Base-by-base conservation (phyloP, 2,329 filamentous ascomycete genomes). In the Hymenoscyphus scutula region DNA sequence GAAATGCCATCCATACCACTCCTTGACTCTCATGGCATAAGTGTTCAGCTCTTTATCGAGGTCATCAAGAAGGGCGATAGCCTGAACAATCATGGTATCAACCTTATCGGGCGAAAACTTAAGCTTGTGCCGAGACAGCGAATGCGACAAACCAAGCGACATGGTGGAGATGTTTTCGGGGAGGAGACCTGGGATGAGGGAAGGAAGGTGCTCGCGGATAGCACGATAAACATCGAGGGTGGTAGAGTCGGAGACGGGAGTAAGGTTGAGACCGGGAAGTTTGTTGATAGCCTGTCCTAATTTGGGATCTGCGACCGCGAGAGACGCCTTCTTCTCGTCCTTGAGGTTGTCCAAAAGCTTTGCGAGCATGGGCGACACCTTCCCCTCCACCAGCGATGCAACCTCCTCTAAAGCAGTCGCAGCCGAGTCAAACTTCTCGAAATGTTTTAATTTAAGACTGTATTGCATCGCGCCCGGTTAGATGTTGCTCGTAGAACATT, bases 1-100 rank as follows among this genome's bases (percentile, higher is more conserved):
- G 82, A 98, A 99, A 79, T 98, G 95, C 95, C 95, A 99, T 73
- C 95, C 95, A 76, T 99, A 99, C 95, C 95, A 99, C 79, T 99
- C 95, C 87, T 98, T 98, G 66, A 97, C 92, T 77, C 95, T 86
- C 95, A 99, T 99, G 68, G 95, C 94, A 75, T 97, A 98, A 71
- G 91, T 95, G 82, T 99, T 99, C 68, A 99, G 83, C 79, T 99
- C 95, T 84, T 99, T 99, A 82, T 99, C 95, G 65, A 99, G 82
- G 68, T 99, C 95, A 75, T 99, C 95, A 55, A 99, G 84, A 58
- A 97, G 86, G 68, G 90, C 89, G 75, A 99, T 95, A 62, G 93
- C 93, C 80, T 99, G 95, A 63, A 99, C 93, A 74, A 99, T 97
- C 95, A 99, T 99, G 58, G 95, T 95, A 76, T 99, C 95, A 70